Evolutionary conservation across 2,329 filamentous ascomycete genomes (phyloP), one percentile per base, ranked within the genome.

Genomic region (Whalleya microplaca): DNA sequence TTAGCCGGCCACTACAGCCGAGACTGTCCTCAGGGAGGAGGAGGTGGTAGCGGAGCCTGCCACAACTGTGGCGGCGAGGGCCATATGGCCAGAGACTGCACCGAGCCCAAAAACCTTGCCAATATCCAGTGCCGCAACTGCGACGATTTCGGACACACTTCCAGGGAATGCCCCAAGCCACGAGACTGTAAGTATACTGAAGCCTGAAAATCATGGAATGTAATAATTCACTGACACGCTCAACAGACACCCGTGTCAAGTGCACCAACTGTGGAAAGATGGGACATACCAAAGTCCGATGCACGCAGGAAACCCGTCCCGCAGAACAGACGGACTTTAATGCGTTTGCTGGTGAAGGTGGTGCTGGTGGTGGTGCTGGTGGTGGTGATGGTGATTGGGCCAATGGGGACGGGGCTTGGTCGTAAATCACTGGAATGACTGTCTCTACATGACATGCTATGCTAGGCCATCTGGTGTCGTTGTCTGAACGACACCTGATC

Each of bases 61-160:
- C 86, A 74, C 78, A 87, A 86, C 71, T 88, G 84, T 61, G 82
- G 83, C 50, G 78, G 84, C 61, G 76, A 78, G 56, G 86, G 86
- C 2, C 87, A 90, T 65, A 80, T 78, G 62, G 79, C 84, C 53
- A 80, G 79, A 40, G 87, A 91, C 45, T 91, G 84, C 68, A 80
- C 84, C 0, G 75, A 78, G 69, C 74, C 75, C 42, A 74, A 68
- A 62, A 75, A 76, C 66, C 71, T 71, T 66, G 65, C 63, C n/a
- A 71, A 75, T 42, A 66, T 71, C 42, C 69, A 76, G 62, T 84
- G 81, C 71, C 75, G 76, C 54, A 83, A 83, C 73, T 84, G 81
- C 59, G 80, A 82, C 47, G 75, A 75, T 49, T 76, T 71, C 14
- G 82, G 82, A 2, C 82, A 84, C 59, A 66, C 72, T 32, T 71